Evolutionary conservation across 257 asterid genomes (phyloP), one percentile per base, ranked within the genome.

Genomic region (Euphrasia confusa): DNA sequence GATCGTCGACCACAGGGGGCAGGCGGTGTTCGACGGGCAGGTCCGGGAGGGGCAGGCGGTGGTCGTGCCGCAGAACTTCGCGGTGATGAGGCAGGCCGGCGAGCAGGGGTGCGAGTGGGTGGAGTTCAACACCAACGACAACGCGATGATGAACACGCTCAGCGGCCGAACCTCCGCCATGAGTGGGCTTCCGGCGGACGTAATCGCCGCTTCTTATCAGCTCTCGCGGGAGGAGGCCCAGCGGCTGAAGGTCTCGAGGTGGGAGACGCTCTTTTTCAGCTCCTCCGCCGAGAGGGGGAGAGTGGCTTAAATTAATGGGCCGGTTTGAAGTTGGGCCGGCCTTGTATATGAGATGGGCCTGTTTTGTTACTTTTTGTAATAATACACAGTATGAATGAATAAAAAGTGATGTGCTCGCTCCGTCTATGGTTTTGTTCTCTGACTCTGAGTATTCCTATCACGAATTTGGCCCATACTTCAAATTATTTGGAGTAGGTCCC

Each of bases 121-220:
- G 1, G 85, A 56, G 35, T 88, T 88, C 84, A 75, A 83, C 72
- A 88, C 96, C 28, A 85, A 83, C 30, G 82, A 68, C 70, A 78
- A 83, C 32, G 89, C 96, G 6, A 77, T 81, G 95, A 63, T 83
- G 70, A 88, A 77, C 82, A 81, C 92, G 1, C 40, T 88, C 0
- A 76, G 71, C 40, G 96, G 96, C 1, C 85, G 89, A 1, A 81
- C 96, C 54, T 87, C 96, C 10, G 79, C 89, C 58, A 2, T 87
- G 10, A 24, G 81, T 11, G 95, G 81, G 10, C 39, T 88, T 7
- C 96, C 96, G 1, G 68, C 60, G 1, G 81, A 72, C 8, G 91
- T 85, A 2, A 24, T 86, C 1, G 82, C 90, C 2, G 75, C 62
- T 10, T 66, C 88, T 0, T 79, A 75, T 40, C 85, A 74, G 48